These are phyloP conservation scores for Phanerochaete sordida DNA, from an alignment of 768 basidiomycete genomes.

Conservation along the genomic window DNA sequence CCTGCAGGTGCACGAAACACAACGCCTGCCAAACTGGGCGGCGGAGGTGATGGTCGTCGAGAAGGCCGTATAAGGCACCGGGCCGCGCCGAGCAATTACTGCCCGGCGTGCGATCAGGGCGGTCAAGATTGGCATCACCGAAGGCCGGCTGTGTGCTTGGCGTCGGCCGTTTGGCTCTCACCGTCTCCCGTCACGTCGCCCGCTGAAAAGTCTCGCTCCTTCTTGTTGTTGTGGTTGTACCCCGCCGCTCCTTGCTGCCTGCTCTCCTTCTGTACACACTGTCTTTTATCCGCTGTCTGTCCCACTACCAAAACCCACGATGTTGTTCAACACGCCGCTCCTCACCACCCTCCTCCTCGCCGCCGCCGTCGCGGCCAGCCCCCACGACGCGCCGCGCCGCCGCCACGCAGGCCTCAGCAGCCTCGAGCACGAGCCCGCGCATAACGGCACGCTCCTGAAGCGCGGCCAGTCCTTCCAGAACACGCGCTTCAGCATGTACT, in stretches of 20 bases:
- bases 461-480: neutral
- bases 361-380: neutral
- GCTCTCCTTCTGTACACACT: neutral
- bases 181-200: neutral
- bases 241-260: neutral
- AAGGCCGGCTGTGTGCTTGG: neutral
- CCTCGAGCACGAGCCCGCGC: neutral
- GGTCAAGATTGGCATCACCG: neutral
- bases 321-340: neutral
- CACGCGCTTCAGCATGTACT: slow-evolving; percentile 5
- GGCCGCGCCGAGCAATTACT: neutral
- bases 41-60: too few species aligned
- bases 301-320: neutral
- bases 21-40: too few species aligned
- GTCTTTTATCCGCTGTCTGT: neutral
- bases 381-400: neutral
- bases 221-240: neutral
- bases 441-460: neutral
- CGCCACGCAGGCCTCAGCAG: neutral
- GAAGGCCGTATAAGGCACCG: neutral
- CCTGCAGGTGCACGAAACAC: too few species aligned
- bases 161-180: neutral
- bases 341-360: neutral
- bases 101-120: neutral
- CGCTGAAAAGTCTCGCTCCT: neutral